These are phyloP conservation scores for Physaria fendleri DNA, from an alignment of 345 rosid species.

Conservation along the genomic window DNA sequence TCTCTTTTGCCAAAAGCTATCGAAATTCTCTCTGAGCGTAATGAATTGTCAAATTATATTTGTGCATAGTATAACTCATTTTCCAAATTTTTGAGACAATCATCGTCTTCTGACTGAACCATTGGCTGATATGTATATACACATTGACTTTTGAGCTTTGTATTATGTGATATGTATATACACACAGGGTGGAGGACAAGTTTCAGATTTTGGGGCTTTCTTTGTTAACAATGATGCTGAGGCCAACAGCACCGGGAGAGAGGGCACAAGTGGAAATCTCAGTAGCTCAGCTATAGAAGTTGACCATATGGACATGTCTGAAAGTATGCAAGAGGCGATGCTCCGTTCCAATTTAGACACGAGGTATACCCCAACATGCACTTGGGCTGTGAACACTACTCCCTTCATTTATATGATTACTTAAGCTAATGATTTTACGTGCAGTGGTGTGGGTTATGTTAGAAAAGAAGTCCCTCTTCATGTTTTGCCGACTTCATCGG, in stretches of 20 bases:
- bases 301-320: conserved; percentile 96
- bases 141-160: background rate
- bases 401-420: conserved; percentile 3
- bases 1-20: background rate
- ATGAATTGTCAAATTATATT: background rate
- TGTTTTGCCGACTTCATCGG: conserved; percentile 64
- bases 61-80: background rate
- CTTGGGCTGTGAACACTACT: background rate
- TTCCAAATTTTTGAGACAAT: background rate
- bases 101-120: background rate
- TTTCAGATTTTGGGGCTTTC: conserved; percentile 70
- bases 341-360: conserved; percentile 89
- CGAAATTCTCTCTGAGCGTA: background rate
- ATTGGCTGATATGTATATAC: background rate
- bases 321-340: conserved; percentile 98
- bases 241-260: conserved; percentile 48
- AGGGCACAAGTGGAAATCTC: conserved; percentile 39
- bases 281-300: conserved; percentile 39
- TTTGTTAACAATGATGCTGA: conserved; percentile 60
- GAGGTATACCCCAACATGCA: conserved; percentile 46
- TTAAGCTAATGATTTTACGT: conserved; percentile 13
- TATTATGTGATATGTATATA: conserved; percentile 25
- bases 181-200: conserved; percentile 55
- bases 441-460: conserved; percentile 77
- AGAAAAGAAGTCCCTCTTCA: conserved; percentile 86